Base-by-base conservation (phyloP, 495 filamentous ascomycete genomes). In the Aspergillus carlsbadensis region DNA sequence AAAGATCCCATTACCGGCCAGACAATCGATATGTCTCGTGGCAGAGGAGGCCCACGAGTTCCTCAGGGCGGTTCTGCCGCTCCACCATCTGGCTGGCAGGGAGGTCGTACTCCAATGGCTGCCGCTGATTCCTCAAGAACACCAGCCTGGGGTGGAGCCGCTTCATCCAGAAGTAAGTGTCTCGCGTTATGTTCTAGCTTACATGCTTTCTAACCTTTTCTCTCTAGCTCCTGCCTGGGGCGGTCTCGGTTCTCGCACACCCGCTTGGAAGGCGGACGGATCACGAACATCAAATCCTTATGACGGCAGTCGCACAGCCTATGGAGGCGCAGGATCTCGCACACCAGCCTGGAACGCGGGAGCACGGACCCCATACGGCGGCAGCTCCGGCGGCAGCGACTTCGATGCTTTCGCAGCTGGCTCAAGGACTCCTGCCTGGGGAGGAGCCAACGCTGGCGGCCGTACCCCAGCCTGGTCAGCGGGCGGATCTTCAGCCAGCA, bases 1-100 rank as follows among this genome's bases (percentile, higher is more conserved):
- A 92, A 89, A 71, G 93, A 99, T 64, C 80, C 82, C 11, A 67
- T 91, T 37, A 91, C 88, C 8, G 92, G 92, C 15, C 78, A 85
- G 59, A 78, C 81, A 7, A 84, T 96, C 37, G 87, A 88, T 47
- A 86, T 87, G 67, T 78, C 72, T 35, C 77, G 82, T 37, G 83
- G 78, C 40, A 61, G 61, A 55, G 78, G 84, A 37, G 83, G 86
- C 26, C 72, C 76, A 24, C 82, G 83, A 47, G 78, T 66, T 71
- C 75, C 66, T 54, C 76, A 65, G 63, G 72, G 64, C 56, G 73
- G 50, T 57, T 72, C 67, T 61, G 70, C 61, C 61, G 71, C 67
- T 72, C 70, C 64, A 66, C 71, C 69, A 17, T 65, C 68, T 34
- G 57, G 69, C 10, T 80, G 77, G 75, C 62, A 77, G 15, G 88